phyloP scores from a whole-genome alignment of 2,329 filamentous ascomycete species.

The Sclerotinia borealis region DNA sequence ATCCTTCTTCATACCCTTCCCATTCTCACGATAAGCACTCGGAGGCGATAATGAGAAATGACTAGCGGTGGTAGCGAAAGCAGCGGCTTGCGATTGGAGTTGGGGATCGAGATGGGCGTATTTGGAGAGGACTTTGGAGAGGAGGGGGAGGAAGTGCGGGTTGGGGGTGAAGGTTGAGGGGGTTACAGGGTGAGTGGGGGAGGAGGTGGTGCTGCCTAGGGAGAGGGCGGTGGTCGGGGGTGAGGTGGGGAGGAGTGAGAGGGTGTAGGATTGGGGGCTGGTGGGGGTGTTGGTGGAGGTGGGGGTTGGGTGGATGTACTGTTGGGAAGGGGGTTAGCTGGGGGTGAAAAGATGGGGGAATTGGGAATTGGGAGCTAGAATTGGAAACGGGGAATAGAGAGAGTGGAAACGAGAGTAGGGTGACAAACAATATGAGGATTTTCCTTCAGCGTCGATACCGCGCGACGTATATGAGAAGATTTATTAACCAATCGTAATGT shows the following conservation, averaged over 20 bases:
- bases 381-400: not conserved
- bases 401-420: not conserved
- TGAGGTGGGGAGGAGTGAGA: slow-evolving; percentile 53
- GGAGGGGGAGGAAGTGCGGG: slow-evolving; percentile 50
- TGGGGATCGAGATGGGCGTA: slow-evolving; percentile 52
- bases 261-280: slow-evolving; percentile 41
- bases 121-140: slow-evolving; percentile 50
- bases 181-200: slow-evolving; percentile 47
- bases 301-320: slow-evolving; percentile 54
- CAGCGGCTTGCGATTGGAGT: slow-evolving; percentile 50
- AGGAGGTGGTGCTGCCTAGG: slow-evolving; percentile 51
- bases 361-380: not conserved
- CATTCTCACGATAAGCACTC: not conserved
- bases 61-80: slow-evolving; percentile 46
- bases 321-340: not conserved
- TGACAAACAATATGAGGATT: slow-evolving; percentile 30
- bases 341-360: too few species aligned
- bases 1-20: not conserved
- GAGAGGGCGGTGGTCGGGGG: slow-evolving; percentile 49
- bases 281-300: slow-evolving; percentile 31
- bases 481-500: not conserved
- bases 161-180: slow-evolving; percentile 56
- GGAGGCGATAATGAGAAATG: not conserved
- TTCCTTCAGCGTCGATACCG: slow-evolving; percentile 26
- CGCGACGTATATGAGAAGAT: not conserved